phyloP scores from a whole-genome alignment of 176 grass and related monocot species.

The Cocos nucifera region DNA sequence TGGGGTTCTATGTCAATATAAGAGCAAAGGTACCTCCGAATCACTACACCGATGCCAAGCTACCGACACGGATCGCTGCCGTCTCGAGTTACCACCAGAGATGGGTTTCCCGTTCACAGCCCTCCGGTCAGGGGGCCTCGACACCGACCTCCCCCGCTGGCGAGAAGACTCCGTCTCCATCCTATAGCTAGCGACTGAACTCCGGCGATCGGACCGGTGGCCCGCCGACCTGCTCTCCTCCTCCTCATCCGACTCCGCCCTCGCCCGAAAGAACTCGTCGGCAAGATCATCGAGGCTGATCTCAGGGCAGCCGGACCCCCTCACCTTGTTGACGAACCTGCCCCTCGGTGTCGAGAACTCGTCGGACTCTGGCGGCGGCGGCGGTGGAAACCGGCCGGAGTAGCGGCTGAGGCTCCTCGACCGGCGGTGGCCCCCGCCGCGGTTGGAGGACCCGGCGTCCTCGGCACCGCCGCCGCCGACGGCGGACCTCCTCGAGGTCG shows the following conservation, averaged over 20 bases:
- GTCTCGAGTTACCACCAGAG: neutral
- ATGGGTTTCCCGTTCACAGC: neutral
- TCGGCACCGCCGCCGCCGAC: slow-evolving; percentile 13
- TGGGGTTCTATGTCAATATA: neutral
- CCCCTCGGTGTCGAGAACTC: slow-evolving; percentile 51
- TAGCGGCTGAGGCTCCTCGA: slow-evolving; percentile 73
- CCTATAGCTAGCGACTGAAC: slow-evolving; percentile 49
- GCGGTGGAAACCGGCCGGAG: slow-evolving; percentile 33
- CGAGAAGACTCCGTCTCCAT: slow-evolving; percentile 63
- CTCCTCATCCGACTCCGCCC: slow-evolving; percentile 86
- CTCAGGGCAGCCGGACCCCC: slow-evolving; percentile 23
- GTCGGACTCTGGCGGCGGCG: slow-evolving; percentile 36
- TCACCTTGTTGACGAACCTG: slow-evolving; percentile 63
- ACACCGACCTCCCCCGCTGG: slow-evolving; percentile 58
- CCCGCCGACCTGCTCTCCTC: slow-evolving; percentile 16
- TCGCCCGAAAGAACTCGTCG: slow-evolving; percentile 78
- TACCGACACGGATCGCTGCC: slow-evolving; percentile 44
- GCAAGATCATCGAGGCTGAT: slow-evolving; percentile 95
- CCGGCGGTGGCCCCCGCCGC: slow-evolving; percentile 25
- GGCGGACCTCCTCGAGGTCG: slow-evolving; percentile 16
- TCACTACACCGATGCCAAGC: slow-evolving; percentile 40
- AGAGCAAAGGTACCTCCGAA: slow-evolving; percentile 41
- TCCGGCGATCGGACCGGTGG: slow-evolving; percentile 13
- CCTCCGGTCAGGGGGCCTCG: slow-evolving; percentile 37
- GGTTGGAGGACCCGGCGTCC: slow-evolving; percentile 21